Evolutionary conservation across 2,329 filamentous ascomycete genomes (phyloP), one percentile per base, ranked within the genome.

Genomic region (Claviceps maximensis): DNA sequence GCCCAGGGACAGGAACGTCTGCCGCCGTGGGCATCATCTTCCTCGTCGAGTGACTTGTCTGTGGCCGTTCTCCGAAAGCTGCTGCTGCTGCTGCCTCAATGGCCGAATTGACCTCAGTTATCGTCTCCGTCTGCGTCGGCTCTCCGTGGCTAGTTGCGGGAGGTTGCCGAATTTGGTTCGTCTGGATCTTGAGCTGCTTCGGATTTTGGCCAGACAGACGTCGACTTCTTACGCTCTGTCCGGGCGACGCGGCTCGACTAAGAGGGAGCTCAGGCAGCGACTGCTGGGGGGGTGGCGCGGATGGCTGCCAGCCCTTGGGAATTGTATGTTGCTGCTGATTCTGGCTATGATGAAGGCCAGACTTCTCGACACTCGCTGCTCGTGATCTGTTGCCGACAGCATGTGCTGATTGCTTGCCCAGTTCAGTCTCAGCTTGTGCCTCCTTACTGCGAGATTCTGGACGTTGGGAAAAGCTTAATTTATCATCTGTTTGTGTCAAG

Each of bases 161-260:
- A 2, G 62, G 58, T 19, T 60, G 56, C n/a, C 54, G 58, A 7
- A 67, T 60, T 25, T 65, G 67, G 1, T 62, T 59, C 0, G 89
- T 96, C 67, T 96, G 88, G 53, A 97, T 96, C 69, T 89, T 95
- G 50, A 97, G 73, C 62, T 90, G 86, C 65, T 87, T 90, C 15
- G 79, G 72, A 60, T 87, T 88, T 60, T 88, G 84, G 8, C 86
- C 87, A 3, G 90, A 95, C 33, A 95, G 71, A 56, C 90, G 80
- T 55, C 90, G 79, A 60, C 78, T 87, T 51, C 87, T 79, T 50
- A 94, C 86, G 42, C 82, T 75, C 59, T 69, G 69, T 0, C 66
- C 63, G 2, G 73, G 65, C 2, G 67, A 63, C 3, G 60, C 52
- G 4, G 62, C 56, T 17, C 63, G 61, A 31, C 60, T 62, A 36